phyloP scores from a whole-genome alignment of 495 filamentous ascomycete species.

The Lindgomyces ingoldianus region DNA sequence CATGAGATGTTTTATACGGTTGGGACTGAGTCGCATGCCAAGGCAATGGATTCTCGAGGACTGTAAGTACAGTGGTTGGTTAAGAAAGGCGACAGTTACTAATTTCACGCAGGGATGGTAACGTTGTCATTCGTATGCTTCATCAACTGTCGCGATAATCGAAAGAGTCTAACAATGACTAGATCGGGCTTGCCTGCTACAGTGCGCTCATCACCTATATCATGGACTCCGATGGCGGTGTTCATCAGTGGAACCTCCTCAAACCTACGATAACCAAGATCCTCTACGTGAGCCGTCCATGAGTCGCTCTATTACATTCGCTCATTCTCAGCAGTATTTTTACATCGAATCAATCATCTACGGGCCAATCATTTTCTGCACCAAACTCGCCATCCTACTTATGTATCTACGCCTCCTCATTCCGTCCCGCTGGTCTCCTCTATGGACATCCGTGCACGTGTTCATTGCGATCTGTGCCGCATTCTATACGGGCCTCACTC shows the following conservation, averaged over 20 bases:
- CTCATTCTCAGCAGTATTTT: conserved; percentile 15
- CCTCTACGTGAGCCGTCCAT: conserved; percentile 14
- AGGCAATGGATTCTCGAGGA: conserved; percentile 26
- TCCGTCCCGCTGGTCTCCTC: conserved; percentile 15
- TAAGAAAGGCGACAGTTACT: too few species aligned
- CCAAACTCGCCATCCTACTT: conserved; percentile 22
- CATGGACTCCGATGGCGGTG: conserved; percentile 12
- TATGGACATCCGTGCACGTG: conserved; percentile 11
- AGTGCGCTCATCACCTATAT: conserved; percentile 7
- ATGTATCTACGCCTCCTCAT: conserved; percentile 23
- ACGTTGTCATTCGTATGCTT: conserved; percentile 26
- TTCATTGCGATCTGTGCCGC: conserved; percentile 13
- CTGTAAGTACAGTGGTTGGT: conserved; percentile 28
- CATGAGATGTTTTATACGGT: conserved; percentile 16
- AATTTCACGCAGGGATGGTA: conserved; percentile 9
- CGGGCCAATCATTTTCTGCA: conserved; percentile 22
- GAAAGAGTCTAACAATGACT: not conserved
- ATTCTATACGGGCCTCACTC: conserved; percentile 18
- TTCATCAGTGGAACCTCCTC: conserved; percentile 22
- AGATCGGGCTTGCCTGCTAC: conserved; percentile 9
- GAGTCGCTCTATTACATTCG: not conserved
- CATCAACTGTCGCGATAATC: too few species aligned
- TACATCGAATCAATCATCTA: conserved; percentile 21
- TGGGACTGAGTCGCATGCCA: conserved; percentile 15
- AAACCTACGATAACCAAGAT: not conserved